Conservation (phyloP, 2,329 filamentous ascomycete species). For the Colletotrichum liriopes region DNA sequence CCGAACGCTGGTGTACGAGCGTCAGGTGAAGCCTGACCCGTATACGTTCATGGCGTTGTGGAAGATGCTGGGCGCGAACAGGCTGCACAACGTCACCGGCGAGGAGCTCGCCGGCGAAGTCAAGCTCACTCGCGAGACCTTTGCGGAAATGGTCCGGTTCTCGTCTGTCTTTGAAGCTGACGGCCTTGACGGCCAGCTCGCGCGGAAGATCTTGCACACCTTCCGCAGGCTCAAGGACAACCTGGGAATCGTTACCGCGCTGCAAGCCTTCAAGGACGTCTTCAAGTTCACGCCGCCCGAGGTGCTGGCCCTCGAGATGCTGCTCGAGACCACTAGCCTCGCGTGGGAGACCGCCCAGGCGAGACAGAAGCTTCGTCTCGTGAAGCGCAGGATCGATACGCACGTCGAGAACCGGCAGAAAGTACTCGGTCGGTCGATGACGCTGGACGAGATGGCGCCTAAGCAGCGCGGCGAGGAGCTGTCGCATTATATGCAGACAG, state of each 20-base stretch:
- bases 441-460: constrained; percentile 53
- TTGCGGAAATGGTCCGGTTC: constrained; percentile 66
- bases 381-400: constrained; percentile 60
- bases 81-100: constrained; percentile 55
- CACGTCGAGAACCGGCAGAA: constrained; percentile 44
- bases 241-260: constrained; percentile 63
- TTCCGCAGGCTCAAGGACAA: constrained; percentile 63
- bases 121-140: constrained; percentile 58
- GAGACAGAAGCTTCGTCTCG: constrained; percentile 58
- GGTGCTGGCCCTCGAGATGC: constrained; percentile 63
- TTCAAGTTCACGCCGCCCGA: constrained; percentile 63
- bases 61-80: constrained; percentile 70
- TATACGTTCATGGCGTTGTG: constrained; percentile 80
- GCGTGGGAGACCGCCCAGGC: constrained; percentile 58
- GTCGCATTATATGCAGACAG: constrained; percentile 59
- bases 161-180: constrained; percentile 60
- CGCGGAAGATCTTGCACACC: constrained; percentile 65
- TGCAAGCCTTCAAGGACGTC: constrained; percentile 59
- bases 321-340: constrained; percentile 62
- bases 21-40: constrained; percentile 72
- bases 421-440: constrained; percentile 50
- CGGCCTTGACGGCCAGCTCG: constrained; percentile 63
- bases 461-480: constrained; percentile 57
- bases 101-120: constrained; percentile 51
- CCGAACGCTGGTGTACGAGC: constrained; percentile 64